These are phyloP conservation scores for Cladorrhinum sp. DNA, from an alignment of 2,329 filamentous ascomycete species.

Conservation along the genomic window DNA sequence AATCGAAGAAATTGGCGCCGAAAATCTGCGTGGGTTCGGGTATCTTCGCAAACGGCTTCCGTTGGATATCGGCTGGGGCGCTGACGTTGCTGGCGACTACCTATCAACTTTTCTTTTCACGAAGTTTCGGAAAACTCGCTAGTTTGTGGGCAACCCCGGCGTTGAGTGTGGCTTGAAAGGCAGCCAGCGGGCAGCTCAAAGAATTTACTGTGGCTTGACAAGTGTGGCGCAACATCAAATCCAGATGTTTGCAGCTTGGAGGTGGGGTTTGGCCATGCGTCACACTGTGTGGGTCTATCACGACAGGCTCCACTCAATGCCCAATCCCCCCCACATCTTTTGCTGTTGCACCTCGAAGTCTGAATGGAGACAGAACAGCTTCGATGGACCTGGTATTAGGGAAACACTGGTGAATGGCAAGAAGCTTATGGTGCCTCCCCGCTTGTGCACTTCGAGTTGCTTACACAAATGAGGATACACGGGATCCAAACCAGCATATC, in stretches of 20 bases:
- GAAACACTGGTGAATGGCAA: no score
- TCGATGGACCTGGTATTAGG: neutral
- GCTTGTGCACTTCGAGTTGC: no score
- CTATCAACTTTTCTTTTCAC: slow-evolving; percentile 18
- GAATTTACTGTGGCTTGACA: slow-evolving; percentile 10
- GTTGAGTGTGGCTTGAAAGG: slow-evolving; percentile 15
- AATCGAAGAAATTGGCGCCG: slow-evolving; percentile 20
- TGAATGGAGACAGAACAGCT: neutral
- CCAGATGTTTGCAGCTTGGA: neutral
- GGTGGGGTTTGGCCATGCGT: neutral
- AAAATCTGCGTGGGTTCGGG: neutral
- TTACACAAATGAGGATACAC: no score
- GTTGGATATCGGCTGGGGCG: slow-evolving; percentile 11
- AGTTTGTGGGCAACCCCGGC: slow-evolving; percentile 26
- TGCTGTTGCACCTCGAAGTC: slow-evolving; percentile 5
- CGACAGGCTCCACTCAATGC: neutral
- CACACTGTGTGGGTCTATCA: slow-evolving; percentile 1
- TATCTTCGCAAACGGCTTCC: slow-evolving; percentile 1
- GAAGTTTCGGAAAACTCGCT: slow-evolving; percentile 27
- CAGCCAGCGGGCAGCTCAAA: slow-evolving; percentile 2
- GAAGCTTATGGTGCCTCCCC: no score
- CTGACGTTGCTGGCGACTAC: slow-evolving; percentile 14
- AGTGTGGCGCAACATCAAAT: neutral
- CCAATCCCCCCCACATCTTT: neutral
- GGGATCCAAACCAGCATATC: neutral